Evolutionary conservation across 345 rosid genomes (phyloP).

Genomic region (Aegle marmelos): DNA sequence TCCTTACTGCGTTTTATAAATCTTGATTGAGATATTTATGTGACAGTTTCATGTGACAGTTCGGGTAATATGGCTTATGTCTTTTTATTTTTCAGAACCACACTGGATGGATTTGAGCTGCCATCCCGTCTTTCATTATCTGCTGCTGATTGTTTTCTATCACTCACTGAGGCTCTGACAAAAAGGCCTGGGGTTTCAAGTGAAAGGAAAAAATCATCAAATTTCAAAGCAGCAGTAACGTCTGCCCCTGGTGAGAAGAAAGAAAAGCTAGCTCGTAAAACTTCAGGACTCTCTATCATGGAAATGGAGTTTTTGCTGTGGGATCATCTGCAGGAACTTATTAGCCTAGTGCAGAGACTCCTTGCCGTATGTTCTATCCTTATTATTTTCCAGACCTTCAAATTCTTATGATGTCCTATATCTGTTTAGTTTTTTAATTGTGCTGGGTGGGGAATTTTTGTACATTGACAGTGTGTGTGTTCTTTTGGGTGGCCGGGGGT

Average conservation of each 20-base stretch:
- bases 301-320: constrained; percentile 53
- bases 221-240: constrained; percentile 28
- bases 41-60: constrained; percentile 2
- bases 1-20: neutral
- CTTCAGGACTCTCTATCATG: constrained; percentile 28
- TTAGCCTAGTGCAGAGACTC: constrained; percentile 53
- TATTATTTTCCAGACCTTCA: constrained; percentile 4
- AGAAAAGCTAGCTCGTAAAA: constrained; percentile 21
- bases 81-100: constrained; percentile 44
- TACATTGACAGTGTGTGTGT: neutral
- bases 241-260: constrained; percentile 33
- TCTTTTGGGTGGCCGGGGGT: no score
- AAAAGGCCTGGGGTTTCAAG: constrained; percentile 42
- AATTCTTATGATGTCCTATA: neutral
- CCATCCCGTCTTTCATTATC: constrained; percentile 82
- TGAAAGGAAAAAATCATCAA: constrained; percentile 33
- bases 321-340: constrained; percentile 55
- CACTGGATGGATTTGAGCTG: constrained; percentile 74
- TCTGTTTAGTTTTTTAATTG: neutral
- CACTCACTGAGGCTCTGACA: constrained; percentile 66
- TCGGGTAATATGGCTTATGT: neutral
- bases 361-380: constrained; percentile 51
- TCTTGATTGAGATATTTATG: neutral
- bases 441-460: neutral
- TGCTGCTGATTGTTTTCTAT: constrained; percentile 87